Conservation (phyloP, 2,329 filamentous ascomycete species). For the Fusarium sp. region DNA sequence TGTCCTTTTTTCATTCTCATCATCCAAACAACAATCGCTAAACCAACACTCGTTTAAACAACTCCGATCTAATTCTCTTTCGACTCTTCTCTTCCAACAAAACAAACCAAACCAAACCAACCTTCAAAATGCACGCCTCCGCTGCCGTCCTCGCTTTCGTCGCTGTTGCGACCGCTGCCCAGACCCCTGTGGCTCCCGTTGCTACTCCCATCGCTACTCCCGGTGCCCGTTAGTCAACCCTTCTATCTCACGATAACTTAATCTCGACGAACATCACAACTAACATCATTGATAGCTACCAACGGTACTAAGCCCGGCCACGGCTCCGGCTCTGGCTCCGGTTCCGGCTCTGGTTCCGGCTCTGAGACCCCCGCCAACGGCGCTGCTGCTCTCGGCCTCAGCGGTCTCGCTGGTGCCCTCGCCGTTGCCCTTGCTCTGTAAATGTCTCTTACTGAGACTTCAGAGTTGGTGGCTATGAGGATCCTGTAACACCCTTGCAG, state of each 20-base stretch:
- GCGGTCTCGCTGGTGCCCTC: conserved; percentile 39
- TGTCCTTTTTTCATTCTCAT: conserved; percentile 9
- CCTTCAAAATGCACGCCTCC: conserved; percentile 43
- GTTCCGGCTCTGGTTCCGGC: conserved; percentile 16
- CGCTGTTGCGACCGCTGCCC: conserved; percentile 40
- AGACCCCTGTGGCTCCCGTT: conserved; percentile 35
- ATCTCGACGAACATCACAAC: conserved; percentile 8
- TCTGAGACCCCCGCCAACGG: conserved; percentile 31
- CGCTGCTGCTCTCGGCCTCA: conserved; percentile 36
- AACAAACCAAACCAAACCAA: conserved; percentile 19
- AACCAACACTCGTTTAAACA: conserved; percentile 34
- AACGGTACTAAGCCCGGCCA: conserved; percentile 34
- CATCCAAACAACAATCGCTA: conserved; percentile 33
- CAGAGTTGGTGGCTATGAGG: conserved; percentile 24
- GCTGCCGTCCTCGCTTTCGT: conserved; percentile 44
- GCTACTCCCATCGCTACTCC: conserved; percentile 34
- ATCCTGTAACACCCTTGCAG: conserved; percentile 5
- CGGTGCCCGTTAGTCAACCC: conserved; percentile 33
- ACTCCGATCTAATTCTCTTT: conserved; percentile 20
- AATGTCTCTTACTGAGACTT: conserved; percentile 9
- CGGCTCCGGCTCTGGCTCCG: conserved; percentile 18
- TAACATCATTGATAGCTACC: conserved; percentile 22
- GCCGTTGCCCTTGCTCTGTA: conserved; percentile 44
- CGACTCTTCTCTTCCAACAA: conserved; percentile 2
- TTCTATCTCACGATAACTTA: conserved; percentile 14